Conservation (phyloP, 2,329 filamentous ascomycete genomes). For the Bimuria novae-zelandiae region DNA sequence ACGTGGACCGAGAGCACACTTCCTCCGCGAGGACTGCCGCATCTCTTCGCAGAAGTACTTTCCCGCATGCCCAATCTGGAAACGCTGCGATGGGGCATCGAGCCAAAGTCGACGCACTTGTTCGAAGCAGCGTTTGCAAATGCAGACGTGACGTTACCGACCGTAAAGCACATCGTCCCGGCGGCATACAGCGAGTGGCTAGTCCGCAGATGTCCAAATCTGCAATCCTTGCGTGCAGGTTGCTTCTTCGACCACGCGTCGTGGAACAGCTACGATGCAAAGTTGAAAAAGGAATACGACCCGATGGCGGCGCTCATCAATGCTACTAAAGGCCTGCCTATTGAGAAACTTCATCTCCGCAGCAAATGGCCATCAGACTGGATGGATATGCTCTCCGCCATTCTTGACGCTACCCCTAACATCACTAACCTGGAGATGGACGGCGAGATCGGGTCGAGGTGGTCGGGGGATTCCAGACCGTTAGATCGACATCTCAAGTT, state of each 20-base stretch:
- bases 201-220: conserved; percentile 1
- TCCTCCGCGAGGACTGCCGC: not conserved
- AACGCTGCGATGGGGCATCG: not conserved
- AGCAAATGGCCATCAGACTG: not conserved
- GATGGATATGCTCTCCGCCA: not conserved
- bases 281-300: not conserved
- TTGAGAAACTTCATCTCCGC: not conserved
- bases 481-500: not conserved
- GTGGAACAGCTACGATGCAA: not conserved
- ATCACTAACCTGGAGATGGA: not conserved
- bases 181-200: not conserved
- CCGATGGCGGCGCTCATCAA: not conserved
- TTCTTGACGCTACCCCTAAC: not conserved
- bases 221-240: not conserved
- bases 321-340: not conserved
- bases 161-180: not conserved
- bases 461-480: not conserved
- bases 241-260: not conserved
- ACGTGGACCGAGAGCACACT: not conserved
- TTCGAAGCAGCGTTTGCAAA: conserved; percentile 4
- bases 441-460: not conserved
- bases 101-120: not conserved
- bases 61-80: conserved; percentile 2
- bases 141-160: not conserved
- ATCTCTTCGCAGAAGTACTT: conserved; percentile 5